Base-by-base conservation (phyloP, 2,329 filamentous ascomycete genomes). In the Fusarium burgessii region DNA sequence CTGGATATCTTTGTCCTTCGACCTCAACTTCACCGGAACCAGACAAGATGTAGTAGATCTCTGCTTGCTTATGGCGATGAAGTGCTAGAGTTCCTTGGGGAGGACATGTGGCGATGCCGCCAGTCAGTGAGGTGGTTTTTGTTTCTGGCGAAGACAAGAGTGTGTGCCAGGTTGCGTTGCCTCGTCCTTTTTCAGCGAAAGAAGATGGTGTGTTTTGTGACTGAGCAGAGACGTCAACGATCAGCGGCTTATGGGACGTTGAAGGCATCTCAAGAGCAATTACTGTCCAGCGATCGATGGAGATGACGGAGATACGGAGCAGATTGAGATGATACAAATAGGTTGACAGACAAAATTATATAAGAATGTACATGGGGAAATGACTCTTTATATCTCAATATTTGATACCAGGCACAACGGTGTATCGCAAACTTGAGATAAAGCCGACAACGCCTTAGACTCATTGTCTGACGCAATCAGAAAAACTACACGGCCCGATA, bases 1-100 rank as follows among this genome's bases (percentile, higher is more conserved):
- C 72, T 2, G 46, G 29, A 17, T 58, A 49, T 46, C 71, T 47
- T 36, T 58, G 40, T 8, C 74, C 71, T 2, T 70, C 57, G 4
- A 76, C 54, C 41, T 77, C 72, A 2, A 77, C 66, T 38, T 76
- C 55, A 1, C 76, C 76, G 0, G 51, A 51, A 3, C 76, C 76
- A 2, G 50, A 58, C 7, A 77, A 33, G 6, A 77, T 57, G 52
- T 73, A 77, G 46, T 77, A 77, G 5, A 77, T 61, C 40, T 77
- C 76, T 18, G 76, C 62, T 43, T 77, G 76, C 7, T 63, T 65
- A 38, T 77, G 76, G 12, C 67, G 69, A 40, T 77, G 76, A 10
- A 77, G 67, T 10, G 74, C 70, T 8, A 77, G 61, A 1, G 54
- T 52, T 4, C 76, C 76, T 12, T 60, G 56, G 1, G 61, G 35